Base-by-base conservation (phyloP, 192 early-diverging fungal species). In the Obelidium mucronatum region DNA sequence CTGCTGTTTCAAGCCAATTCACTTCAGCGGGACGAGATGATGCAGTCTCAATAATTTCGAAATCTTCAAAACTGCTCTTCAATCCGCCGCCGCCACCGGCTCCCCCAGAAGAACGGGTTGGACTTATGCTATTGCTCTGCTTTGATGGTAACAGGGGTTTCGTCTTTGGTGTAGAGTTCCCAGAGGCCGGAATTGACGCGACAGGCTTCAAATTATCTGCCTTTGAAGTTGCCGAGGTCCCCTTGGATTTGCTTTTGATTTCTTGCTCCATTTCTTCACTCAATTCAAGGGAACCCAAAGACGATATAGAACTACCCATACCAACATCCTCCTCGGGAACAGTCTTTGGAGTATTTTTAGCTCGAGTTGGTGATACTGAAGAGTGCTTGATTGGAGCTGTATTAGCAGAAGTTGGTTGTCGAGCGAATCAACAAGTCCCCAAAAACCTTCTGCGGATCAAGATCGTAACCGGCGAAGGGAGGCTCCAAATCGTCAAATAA, bases 1-100 rank as follows among this genome's bases (percentile, higher is more conserved):
- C 80, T 67, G 74, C 73, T 64, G 85, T 73, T 19, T 78, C 78
- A 17, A 88, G 39, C 86, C 86, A 87, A 61, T 88, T 87, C 0
- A 88, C 86, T 69, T 88, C 82, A 13, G 88, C 81, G 0, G 76
- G 80, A 8, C 79, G 67, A 52, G 88, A 24, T 8, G 55, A 24
- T 33, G 60, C 72, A 8, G 31, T 82, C 24, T 85, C 83, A 60
- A 88, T 78, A 6, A 88, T 75, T 2, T 87, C 87, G 64, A 83
- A 88, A 39, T 88, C 87, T n/a, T 88, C 87, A 17, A 81, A 69
- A 44, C 79, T 77, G n/a, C 37, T 63, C 36, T 67, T 73, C 28
- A 73, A n/a, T 8, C 24, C 67, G 11, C 30, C n/a, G n/a, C n/a
- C n/a, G n/a, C n/a, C n/a, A n/a, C n/a, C n/a, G 13, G 6, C 56